phyloP scores from a whole-genome alignment of 2,329 filamentous ascomycete species.

The Keithomyces neogunnii region DNA sequence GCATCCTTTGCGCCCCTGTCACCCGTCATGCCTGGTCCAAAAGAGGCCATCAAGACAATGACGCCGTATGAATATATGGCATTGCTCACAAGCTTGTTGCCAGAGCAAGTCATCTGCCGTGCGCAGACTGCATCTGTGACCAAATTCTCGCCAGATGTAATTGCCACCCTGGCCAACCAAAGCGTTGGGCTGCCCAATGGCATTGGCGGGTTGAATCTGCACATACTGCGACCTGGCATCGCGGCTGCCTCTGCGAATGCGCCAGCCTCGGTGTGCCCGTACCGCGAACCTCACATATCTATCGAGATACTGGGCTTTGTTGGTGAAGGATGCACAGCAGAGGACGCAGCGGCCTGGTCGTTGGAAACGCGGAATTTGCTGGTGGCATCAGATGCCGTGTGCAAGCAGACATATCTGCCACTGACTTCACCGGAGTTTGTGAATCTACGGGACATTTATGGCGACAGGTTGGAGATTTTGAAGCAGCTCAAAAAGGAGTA shows the following conservation, averaged over 20 bases:
- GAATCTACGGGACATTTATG: constrained; percentile 20
- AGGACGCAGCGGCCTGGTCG: background rate
- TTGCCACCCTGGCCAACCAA: too few species aligned
- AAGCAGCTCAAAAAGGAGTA: constrained; percentile 18
- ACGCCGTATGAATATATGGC: too few species aligned
- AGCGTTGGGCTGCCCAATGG: too few species aligned
- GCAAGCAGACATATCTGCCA: constrained; percentile 22
- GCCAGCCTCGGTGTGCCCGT: background rate
- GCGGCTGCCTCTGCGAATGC: constrained; percentile 7
- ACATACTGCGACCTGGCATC: constrained; percentile 1
- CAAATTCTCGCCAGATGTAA: too few species aligned
- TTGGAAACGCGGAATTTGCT: background rate
- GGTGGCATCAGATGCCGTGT: constrained; percentile 14
- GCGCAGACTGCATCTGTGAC: too few species aligned
- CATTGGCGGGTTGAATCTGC: background rate
- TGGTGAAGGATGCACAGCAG: background rate
- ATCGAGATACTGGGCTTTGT: background rate
- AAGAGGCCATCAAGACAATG: too few species aligned
- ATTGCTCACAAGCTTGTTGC: too few species aligned
- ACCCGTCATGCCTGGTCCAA: too few species aligned
- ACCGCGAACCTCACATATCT: background rate
- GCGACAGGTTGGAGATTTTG: constrained; percentile 18
- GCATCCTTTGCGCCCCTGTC: too few species aligned
- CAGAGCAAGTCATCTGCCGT: too few species aligned
- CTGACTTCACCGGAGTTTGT: constrained; percentile 17